phyloP scores from a whole-genome alignment of 2,329 filamentous ascomycete species.

The Fusarium austroafricanum region DNA sequence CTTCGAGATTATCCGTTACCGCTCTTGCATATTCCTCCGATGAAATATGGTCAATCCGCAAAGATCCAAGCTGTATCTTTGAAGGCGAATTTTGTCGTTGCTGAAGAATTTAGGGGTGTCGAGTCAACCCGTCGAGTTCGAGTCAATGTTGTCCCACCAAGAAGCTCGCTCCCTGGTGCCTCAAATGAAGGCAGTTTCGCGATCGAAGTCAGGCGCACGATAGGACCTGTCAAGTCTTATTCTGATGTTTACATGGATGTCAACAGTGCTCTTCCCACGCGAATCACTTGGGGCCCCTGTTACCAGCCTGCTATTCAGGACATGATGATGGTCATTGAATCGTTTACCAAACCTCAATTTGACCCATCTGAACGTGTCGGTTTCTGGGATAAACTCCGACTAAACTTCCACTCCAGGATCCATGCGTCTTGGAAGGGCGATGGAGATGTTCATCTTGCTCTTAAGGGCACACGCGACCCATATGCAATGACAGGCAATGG shows the following conservation, averaged over 20 bases:
- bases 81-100: conserved; percentile 92
- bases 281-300: conserved; percentile 96
- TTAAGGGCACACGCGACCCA: conserved; percentile 93
- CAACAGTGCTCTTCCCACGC: conserved; percentile 90
- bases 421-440: conserved; percentile 93
- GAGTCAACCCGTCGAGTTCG: conserved; percentile 84
- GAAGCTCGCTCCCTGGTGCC: conserved; percentile 64
- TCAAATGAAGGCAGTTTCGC: conserved; percentile 75
- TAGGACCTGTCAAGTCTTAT: conserved; percentile 95
- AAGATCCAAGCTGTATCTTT: conserved; percentile 85
- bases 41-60: conserved; percentile 82
- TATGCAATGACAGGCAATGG: conserved; percentile 93
- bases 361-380: conserved; percentile 94
- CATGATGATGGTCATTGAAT: conserved; percentile 99
- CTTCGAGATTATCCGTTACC: conserved; percentile 95
- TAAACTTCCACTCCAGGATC: conserved; percentile 93
- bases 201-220: conserved; percentile 88
- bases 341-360: conserved; percentile 94
- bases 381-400: conserved; percentile 98
- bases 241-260: conserved; percentile 93
- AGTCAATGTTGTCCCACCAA: conserved; percentile 84
- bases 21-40: conserved; percentile 86
- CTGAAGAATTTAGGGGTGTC: conserved; percentile 86
- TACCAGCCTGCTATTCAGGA: conserved; percentile 99
- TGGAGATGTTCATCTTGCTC: conserved; percentile 91